Evolutionary conservation across 2,329 filamentous ascomycete species (phyloP), one percentile per base, ranked within the genome.

Genomic region (Rutstroemia sp.): DNA sequence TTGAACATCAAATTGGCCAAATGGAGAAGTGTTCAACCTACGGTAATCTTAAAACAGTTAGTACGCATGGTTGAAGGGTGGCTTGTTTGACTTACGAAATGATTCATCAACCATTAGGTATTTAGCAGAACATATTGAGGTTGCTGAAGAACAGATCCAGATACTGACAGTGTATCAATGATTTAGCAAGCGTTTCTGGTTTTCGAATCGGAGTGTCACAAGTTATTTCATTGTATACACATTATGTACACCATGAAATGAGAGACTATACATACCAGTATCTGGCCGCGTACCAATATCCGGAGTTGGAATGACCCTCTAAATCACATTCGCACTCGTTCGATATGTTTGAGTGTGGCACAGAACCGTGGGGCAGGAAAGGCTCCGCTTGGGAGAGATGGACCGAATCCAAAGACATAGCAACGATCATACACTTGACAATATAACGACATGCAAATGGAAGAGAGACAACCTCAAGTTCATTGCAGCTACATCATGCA

Each of bases 21-120:
- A 23, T 14, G 14, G 8, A 25, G n/a, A 21, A 47, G 25, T 27
- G 12, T 23, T 9, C 12, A 9, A 19, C 45, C 19, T 47, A 47
- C 45, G 5, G 45, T 47, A 47, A 47, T 47, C 51, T 64, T 42
- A 57, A 52, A 55, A 6, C 14, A 3, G 5, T 42, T 42, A 19
- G 39, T 14, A 42, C 19, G 2, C 9, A 42, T 10, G 10, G 10
- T 19, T 19, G 14, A 42, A 7, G 19, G n/a, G 9, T 42, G n/a
- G 14, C 19, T 7, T 5, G n/a, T 12, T 7, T 19, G n/a, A 42
- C 39, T 42, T 42, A 19, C 3, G 16, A 12, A 18, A 42, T 18
- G 16, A 19, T n/a, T n/a, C 9, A 19, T 42, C n/a, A 42, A 19
- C 19, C 16, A 42, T 18, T 3, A 42, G n/a, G 19, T 42, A 19